Base-by-base conservation (phyloP, 176 grass and related monocot species). In the Poa pratensis region DNA sequence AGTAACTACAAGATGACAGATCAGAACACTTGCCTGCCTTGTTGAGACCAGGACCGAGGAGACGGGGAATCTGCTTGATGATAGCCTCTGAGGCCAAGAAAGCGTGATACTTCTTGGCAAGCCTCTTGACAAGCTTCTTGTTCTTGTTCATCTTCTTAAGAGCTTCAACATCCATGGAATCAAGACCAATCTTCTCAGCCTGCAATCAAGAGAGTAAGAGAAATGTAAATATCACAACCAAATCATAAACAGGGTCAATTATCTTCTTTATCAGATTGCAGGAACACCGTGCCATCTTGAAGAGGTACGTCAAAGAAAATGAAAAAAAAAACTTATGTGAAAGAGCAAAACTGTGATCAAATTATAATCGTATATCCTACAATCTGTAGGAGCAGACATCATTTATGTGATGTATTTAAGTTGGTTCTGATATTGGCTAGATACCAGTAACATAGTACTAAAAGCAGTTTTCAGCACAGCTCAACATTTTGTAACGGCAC, bases 121-220 rank as follows among this genome's bases (percentile, higher is more conserved):
- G 88, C 71, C 79, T 92, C 86, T 95, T 95, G 17, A 95, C 93
- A 55, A 95, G 86, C 86, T 96, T 96, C 91, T 96, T 96, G 67
- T 93, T 96, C 84, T 96, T 96, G 78, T 93, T 96, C 94, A 93
- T 96, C 57, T 95, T 95, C 50, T 96, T 96, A 62, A 96, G 87
- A 45, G 74, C 75, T 72, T 96, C 94, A 63, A 96, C 94, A 77
- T 96, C 94, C 94, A 96, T 96, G 69, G 73, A 96, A n/a, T 96
- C 94, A 69, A 96, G 86, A 30, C 94, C 87, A 6, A 96, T 91
- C 39, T 90, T 96, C 49, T 93, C 89, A 69, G 94, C 91, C 94
- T 96, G 81, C 48, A 88, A 61, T 69, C 14, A 59, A 2, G 39
- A 60, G 32, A 63, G 76, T 34, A 22, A 19, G 57, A 10, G 4